Evolutionary conservation across 305 asterid genomes (phyloP).

Genomic region (Fraxinus albicans): DNA sequence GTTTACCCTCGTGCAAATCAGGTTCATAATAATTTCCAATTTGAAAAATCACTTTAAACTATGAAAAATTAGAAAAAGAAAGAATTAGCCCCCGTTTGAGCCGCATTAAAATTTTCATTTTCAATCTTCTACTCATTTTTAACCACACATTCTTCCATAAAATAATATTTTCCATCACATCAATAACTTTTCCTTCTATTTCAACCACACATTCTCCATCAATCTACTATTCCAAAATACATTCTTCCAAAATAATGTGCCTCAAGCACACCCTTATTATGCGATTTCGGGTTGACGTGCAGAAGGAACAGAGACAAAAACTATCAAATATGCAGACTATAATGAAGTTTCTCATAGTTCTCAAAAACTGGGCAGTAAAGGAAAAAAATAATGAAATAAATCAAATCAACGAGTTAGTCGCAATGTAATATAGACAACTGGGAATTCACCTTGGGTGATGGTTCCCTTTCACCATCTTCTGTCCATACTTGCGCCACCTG

Average conservation of each 20-base stretch:
- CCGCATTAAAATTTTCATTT: no score
- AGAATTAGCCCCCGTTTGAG: no score
- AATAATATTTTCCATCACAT: no score
- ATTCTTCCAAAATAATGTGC: no score
- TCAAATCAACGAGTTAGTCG: slow-evolving; percentile 16
- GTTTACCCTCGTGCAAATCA: neutral
- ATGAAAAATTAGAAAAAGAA: neutral
- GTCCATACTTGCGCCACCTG: slow-evolving; percentile 94
- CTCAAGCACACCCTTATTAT: neutral
- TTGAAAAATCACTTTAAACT: neutral
- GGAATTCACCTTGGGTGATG: slow-evolving; percentile 76
- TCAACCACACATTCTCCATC: no score
- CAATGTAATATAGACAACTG: slow-evolving; percentile 12
- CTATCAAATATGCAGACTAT: slow-evolving; percentile 3
- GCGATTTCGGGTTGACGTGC: neutral
- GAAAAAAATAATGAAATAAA: neutral
- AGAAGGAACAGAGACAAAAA: neutral
- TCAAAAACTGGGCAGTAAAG: slow-evolving; percentile 14
- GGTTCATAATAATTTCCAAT: neutral
- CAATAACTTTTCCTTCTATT: no score
- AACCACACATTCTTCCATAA: no score
- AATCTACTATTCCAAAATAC: no score
- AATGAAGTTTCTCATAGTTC: slow-evolving; percentile 18
- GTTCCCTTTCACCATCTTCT: slow-evolving; percentile 91
- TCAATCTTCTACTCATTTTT: no score